Conservation (phyloP, 225 moss, liverwort and hornwort species). For the Pseudisothecium myosuroides region DNA sequence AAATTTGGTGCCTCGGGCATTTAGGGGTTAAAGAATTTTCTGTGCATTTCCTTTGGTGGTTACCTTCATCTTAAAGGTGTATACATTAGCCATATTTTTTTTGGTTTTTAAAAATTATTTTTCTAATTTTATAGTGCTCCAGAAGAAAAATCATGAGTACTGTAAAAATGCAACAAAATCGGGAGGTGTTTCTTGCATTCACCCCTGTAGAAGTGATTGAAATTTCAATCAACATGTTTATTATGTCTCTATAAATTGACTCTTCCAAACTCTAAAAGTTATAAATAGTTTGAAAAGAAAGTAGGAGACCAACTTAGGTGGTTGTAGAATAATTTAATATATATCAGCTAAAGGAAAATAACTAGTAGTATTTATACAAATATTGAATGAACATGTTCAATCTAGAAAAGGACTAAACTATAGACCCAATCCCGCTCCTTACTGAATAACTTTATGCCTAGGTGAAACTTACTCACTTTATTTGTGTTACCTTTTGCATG, state of each 20-base stretch:
- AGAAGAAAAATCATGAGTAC: too few species aligned
- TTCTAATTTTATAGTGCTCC: too few species aligned
- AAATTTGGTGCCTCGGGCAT: too few species aligned
- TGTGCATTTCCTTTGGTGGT: too few species aligned
- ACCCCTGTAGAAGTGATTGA: neutral
- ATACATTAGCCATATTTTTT: too few species aligned
- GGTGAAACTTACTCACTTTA: neutral
- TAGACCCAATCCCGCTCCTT: rapidly evolving
- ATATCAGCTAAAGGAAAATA: rapidly evolving
- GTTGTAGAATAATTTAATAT: neutral
- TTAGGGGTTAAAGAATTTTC: too few species aligned
- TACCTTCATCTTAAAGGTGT: too few species aligned
- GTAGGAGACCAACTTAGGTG: rapidly evolving
- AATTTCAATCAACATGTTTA: neutral
- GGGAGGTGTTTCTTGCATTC: too few species aligned
- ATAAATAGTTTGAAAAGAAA: neutral
- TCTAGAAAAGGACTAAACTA: neutral
- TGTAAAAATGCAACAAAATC: too few species aligned
- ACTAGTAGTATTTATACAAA: too few species aligned
- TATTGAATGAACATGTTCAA: neutral
- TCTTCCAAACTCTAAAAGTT: neutral
- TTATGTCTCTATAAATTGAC: rapidly evolving
- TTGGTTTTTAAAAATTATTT: too few species aligned
- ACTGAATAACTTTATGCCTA: neutral
- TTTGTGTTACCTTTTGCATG: neutral